phyloP scores from a whole-genome alignment of 768 basidiomycete species.

The Cystobasidium onofrii region DNA sequence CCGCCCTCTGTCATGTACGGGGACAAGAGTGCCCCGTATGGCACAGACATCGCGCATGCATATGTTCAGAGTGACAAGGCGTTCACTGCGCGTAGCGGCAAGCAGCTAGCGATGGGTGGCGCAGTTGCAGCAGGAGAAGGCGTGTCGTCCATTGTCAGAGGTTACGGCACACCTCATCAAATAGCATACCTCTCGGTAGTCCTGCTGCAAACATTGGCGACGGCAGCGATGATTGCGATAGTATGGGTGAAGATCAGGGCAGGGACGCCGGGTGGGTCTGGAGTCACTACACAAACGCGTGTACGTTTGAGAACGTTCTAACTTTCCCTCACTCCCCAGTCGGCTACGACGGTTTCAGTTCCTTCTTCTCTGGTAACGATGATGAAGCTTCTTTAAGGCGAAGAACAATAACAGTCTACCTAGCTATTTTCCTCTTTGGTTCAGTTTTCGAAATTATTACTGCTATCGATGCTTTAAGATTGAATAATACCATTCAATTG shows the following conservation, averaged over 20 bases:
- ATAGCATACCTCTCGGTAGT: constrained; percentile 18
- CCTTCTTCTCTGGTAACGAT: constrained; percentile 9
- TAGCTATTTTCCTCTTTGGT: constrained; percentile 36
- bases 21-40: neutral
- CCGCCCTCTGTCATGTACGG: neutral
- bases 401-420: constrained; percentile 35
- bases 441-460: constrained; percentile 27
- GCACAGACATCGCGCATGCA: neutral
- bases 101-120: neutral
- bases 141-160: constrained; percentile 17
- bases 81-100: neutral
- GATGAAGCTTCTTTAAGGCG: neutral
- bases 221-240: constrained; percentile 15
- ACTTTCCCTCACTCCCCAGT: neutral
- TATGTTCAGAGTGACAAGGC: neutral
- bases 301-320: neutral
- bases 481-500: constrained; percentile 35
- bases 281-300: neutral
- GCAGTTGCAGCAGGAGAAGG: neutral
- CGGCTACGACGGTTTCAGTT: neutral
- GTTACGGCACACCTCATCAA: constrained; percentile 25
- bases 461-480: constrained; percentile 34
- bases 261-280: neutral
- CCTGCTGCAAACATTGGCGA: constrained; percentile 23
- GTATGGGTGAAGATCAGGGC: constrained; percentile 17